Evolutionary conservation across 305 asterid genomes (phyloP), one percentile per base, ranked within the genome.

Genomic region (Fraxinus albicans): DNA sequence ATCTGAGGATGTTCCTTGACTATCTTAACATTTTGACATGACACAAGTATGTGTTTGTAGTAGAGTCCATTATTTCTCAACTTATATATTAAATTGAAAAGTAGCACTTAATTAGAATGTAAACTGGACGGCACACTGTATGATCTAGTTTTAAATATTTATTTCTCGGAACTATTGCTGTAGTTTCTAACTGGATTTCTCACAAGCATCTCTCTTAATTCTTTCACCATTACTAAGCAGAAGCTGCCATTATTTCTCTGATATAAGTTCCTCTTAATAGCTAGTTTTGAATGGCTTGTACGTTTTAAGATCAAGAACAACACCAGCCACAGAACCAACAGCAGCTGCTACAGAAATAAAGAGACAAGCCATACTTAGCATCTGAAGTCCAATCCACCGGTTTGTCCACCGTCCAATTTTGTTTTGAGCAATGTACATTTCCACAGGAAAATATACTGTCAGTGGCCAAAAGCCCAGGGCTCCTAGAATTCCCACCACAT

Each of bases 391-490:
- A 9, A 84, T 77, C 89, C 87, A 82, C 19, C 38, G 47, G 1
- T 1, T 76, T 1, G 82, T 86, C 86, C 89, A 84, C 75, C 75
- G 47, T 15, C n/a, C 27, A 12, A 82, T 77, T 86, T 77, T 87
- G 60, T 87, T 84, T 63, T 84, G 80, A 29, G 80, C 85, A 53
- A 84, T 84, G 82, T 80, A 84, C 89, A 87, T 87, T 82, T 86
- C 89, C n/a, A 84, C 82, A 17, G 89, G 87, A 21, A 86, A 86
- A 76, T 86, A 86, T 5, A 86, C 89, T 3, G 89, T 84, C 76
- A 86, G 50, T 2, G 89, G 87, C 89, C 89, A 84, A 38, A 84
- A 84, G 3, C 86, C 89, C 7, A 87, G 76, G 19, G 87, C 89
- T 10, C 87, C 87, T 0, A 87, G 83, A 9, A 84, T 79, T 63